Conservation (phyloP, 106 monocot species). For the Phalaenopsis equestris region DNA sequence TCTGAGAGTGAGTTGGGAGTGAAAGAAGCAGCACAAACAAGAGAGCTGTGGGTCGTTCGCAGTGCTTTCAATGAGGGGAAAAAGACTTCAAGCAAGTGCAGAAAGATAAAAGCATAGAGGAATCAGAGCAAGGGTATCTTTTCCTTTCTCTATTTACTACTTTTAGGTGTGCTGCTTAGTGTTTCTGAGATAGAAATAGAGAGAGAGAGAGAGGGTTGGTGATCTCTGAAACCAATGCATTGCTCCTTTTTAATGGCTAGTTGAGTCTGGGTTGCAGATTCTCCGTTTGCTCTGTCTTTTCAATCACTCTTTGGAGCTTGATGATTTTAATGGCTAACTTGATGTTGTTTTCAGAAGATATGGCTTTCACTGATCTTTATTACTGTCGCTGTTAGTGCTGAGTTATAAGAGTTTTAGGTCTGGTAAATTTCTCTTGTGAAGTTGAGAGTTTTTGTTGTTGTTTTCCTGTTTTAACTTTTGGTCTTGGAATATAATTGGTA, state of each 20-base stretch:
- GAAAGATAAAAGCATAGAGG: background rate
- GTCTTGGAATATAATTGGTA: background rate
- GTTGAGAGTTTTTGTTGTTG: background rate
- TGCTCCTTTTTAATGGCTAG: constrained; percentile 8
- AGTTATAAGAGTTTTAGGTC: background rate
- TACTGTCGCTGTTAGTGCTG: background rate
- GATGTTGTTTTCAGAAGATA: background rate
- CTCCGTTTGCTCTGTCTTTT: background rate
- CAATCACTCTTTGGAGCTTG: constrained; percentile 1
- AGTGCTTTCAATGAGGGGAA: constrained; percentile 6
- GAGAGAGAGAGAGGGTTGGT: background rate
- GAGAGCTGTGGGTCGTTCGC: background rate
- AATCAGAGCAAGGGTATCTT: background rate
- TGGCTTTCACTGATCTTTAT: background rate
- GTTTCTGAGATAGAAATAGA: background rate
- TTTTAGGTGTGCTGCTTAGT: too few relatives aligned
- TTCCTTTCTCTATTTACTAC: background rate
- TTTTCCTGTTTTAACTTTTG: background rate
- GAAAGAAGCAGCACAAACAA: background rate
- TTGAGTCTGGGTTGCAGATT: background rate
- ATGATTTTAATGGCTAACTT: background rate
- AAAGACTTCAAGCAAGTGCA: constrained; percentile 30
- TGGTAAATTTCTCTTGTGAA: too few relatives aligned
- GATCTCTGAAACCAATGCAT: constrained; percentile 38
- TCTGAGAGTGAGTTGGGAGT: background rate